Evolutionary conservation across 1,284 basidiomycete species (phyloP).

Genomic region (Cutaneotrichosporon sp.): DNA sequence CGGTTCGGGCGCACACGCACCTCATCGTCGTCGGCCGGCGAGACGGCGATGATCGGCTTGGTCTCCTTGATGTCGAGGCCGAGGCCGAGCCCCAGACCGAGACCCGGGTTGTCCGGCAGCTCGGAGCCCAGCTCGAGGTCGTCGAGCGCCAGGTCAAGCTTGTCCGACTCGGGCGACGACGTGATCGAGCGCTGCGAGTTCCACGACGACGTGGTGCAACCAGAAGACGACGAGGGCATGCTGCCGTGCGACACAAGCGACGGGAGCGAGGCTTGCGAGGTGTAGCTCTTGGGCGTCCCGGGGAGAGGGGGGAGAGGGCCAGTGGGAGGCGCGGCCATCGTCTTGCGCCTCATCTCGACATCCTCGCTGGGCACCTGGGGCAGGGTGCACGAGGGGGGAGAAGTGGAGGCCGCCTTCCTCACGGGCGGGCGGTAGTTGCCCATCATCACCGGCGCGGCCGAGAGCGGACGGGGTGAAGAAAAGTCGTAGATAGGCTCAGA

Average conservation of each 20-base stretch:
- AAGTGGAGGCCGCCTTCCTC: background rate
- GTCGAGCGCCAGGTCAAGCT: constrained; percentile 40
- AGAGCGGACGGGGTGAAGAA: background rate
- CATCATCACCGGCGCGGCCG: background rate
- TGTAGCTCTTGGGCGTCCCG: constrained; percentile 23
- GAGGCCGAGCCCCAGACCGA: constrained; percentile 30
- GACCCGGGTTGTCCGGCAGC: constrained; percentile 24
- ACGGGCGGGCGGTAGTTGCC: background rate
- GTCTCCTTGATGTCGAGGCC: background rate
- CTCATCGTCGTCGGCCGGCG: constrained; percentile 4
- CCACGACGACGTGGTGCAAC: constrained; percentile 15
- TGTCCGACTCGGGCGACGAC: constrained; percentile 41
- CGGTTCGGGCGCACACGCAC: constrained; percentile 12
- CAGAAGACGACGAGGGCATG: constrained; percentile 35
- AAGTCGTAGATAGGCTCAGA: background rate
- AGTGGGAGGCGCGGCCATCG: constrained; percentile 1
- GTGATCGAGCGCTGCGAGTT: constrained; percentile 21
- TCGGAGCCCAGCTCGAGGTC: constrained; percentile 23
- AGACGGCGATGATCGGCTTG: background rate
- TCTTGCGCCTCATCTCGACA: background rate
- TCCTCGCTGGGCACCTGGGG: background rate
- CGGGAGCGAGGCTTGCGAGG: constrained; percentile 43
- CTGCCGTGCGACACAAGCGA: constrained; percentile 41
- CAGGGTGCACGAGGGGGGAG: background rate
- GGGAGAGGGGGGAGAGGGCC: constrained; percentile 27